Percentiles rank a stretch among this genome's conserved stretches.
phyloP scores from a whole-genome alignment of 805 yeast genomes.

The Wickerhamia fluorescens region DNA sequence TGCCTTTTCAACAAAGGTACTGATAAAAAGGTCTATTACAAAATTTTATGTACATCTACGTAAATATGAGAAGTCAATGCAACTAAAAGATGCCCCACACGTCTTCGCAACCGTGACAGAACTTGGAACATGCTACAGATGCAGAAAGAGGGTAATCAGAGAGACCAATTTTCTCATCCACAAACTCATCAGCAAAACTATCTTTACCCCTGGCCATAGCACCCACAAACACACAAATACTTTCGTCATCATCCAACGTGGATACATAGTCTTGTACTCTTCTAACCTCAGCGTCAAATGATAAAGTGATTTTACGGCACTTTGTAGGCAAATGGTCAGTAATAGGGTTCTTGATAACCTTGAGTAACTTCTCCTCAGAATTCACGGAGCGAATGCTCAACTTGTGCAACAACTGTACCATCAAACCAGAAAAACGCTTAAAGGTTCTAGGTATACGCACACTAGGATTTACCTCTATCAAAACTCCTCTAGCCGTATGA shows the following conservation, averaged over 20 bases:
- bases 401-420: slow-evolving; percentile 94
- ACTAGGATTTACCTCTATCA: slow-evolving; percentile 91
- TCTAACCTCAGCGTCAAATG: slow-evolving; percentile 84
- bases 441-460: slow-evolving; percentile 98
- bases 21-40: too few species aligned
- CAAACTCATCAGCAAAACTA: slow-evolving; percentile 93
- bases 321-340: slow-evolving; percentile 95
- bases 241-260: slow-evolving; percentile 78
- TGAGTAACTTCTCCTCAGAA: slow-evolving; percentile 88
- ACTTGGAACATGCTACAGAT: slow-evolving; percentile 95
- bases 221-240: slow-evolving; percentile 96
- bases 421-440: slow-evolving; percentile 93
- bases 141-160: slow-evolving; percentile 95
- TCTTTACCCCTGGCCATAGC: slow-evolving; percentile 99
- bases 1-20: too few species aligned
- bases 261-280: slow-evolving; percentile 83
- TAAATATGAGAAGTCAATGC: too few species aligned
- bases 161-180: slow-evolving; percentile 93
- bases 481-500: slow-evolving; percentile 90
- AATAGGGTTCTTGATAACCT: slow-evolving; percentile 94
- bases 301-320: slow-evolving; percentile 87
- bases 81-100: slow-evolving; percentile 74
- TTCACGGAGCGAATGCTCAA: slow-evolving; percentile 90
- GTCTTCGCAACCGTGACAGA: slow-evolving; percentile 98
- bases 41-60: too few species aligned